Conservation (phyloP, 495 filamentous ascomycete genomes). For the Aspergillus sparsus region DNA sequence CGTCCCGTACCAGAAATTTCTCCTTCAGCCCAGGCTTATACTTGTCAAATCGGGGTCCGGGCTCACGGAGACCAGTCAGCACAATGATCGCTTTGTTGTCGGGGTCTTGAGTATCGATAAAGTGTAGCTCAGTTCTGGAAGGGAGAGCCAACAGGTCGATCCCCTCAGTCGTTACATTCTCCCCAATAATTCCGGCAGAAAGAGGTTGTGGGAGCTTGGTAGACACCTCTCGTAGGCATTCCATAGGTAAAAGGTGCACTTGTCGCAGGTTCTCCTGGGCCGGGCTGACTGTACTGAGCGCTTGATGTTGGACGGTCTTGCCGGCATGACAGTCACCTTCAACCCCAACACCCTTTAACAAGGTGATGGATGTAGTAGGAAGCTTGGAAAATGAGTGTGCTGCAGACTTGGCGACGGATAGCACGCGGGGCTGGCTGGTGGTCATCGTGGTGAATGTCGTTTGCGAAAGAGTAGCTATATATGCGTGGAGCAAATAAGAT, state of each 20-base stretch:
- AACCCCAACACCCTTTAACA: constrained; percentile 11
- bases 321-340: constrained; percentile 17
- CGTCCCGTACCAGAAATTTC: constrained; percentile 14
- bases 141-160: constrained; percentile 8
- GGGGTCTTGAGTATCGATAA: not conserved
- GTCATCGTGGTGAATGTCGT: no score
- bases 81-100: not conserved
- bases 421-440: not conserved
- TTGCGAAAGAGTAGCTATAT: no score
- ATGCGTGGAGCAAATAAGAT: no score
- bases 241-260: constrained; percentile 19
- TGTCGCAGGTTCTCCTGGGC: constrained; percentile 16
- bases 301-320: constrained; percentile 17
- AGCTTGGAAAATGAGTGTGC: constrained; percentile 13
- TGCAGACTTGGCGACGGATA: constrained; percentile 1
- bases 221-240: not conserved
- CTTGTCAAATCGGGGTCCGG: constrained; percentile 12
- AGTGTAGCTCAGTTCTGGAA: constrained; percentile 8
- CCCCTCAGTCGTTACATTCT: constrained; percentile 18
- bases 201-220: not conserved
- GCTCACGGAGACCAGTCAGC: constrained; percentile 13
- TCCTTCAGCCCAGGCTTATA: constrained; percentile 14
- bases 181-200: constrained; percentile 1
- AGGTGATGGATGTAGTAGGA: not conserved
- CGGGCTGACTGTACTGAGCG: constrained; percentile 10